phyloP scores from a whole-genome alignment of 257 asterid genomes.

The Scutellaria minor region DNA sequence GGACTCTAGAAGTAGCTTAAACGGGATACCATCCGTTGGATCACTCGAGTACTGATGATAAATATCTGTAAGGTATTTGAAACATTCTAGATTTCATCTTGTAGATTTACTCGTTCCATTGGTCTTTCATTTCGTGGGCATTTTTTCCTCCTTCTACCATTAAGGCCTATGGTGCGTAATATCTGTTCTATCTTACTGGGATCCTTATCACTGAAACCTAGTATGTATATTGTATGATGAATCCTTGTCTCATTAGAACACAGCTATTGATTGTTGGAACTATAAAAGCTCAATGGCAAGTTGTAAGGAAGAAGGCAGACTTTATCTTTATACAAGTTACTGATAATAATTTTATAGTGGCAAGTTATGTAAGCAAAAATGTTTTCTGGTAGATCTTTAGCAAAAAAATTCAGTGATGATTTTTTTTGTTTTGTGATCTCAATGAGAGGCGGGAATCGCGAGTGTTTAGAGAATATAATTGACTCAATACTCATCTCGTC shows the following conservation, averaged over 20 bases:
- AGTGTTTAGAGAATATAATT: not conserved
- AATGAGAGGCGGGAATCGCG: not conserved
- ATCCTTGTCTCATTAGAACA: slow-evolving; percentile 31
- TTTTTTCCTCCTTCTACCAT: not conserved
- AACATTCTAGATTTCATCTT: slow-evolving; percentile 7
- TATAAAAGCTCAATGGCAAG: not conserved
- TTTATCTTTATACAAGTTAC: not conserved
- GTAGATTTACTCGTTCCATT: slow-evolving; percentile 7
- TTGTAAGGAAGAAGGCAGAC: slow-evolving; percentile 21
- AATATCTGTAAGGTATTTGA: not conserved
- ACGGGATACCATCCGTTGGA: slow-evolving; percentile 72
- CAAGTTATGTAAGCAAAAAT: not conserved
- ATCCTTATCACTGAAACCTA: slow-evolving; percentile 10
- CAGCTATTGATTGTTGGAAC: slow-evolving; percentile 28
- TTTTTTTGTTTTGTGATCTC: not conserved
- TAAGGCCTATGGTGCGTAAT: slow-evolving; percentile 28
- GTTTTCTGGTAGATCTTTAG: not conserved
- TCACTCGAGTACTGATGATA: slow-evolving; percentile 61
- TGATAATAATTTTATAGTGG: not conserved
- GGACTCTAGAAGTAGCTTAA: slow-evolving; percentile 56
- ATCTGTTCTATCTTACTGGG: slow-evolving; percentile 32
- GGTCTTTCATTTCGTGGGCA: slow-evolving; percentile 21
- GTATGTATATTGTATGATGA: slow-evolving; percentile 41
- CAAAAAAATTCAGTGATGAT: not conserved
- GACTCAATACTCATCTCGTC: not conserved